A percentile compares a stretch with the other conserved stretches of the same genome.
These are phyloP conservation scores for Aspergillus conjunctus DNA, from an alignment of 495 filamentous ascomycete species.

Conservation along the genomic window DNA sequence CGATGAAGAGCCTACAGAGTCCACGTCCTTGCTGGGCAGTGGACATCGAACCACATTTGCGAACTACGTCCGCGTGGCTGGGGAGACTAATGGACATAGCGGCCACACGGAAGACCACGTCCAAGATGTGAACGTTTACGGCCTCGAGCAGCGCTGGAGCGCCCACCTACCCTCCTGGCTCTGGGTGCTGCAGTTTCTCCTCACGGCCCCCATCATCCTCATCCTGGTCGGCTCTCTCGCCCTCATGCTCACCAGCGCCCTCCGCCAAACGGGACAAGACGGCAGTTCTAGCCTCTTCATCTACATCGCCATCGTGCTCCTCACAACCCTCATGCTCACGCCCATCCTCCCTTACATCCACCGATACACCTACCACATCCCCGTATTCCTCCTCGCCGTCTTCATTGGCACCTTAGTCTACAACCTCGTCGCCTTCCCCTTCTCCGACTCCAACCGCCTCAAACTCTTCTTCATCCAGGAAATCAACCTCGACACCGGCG, in stretches of 20 bases:
- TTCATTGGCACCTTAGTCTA: constrained; percentile 80
- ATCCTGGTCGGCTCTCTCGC: constrained; percentile 73
- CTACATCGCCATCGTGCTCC: constrained; percentile 67
- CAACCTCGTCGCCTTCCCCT: constrained; percentile 87
- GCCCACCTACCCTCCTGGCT: constrained; percentile 74
- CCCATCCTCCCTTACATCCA: constrained; percentile 85
- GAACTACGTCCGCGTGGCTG: constrained; percentile 56
- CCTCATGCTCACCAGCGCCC: constrained; percentile 69
- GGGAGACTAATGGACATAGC: constrained; percentile 34
- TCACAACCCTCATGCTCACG: constrained; percentile 72
- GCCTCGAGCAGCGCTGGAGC: constrained; percentile 86
- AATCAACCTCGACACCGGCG: constrained; percentile 73
- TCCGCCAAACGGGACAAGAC: constrained; percentile 80
- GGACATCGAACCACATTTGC: constrained; percentile 71
- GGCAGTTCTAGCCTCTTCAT: constrained; percentile 65
- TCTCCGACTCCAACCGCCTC: constrained; percentile 73
- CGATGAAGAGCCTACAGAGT: constrained; percentile 68
- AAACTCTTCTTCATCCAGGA: constrained; percentile 87
- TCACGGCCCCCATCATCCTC: constrained; percentile 75
- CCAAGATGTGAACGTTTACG: constrained; percentile 58
- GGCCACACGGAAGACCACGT: constrained; percentile 37
- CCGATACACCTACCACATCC: constrained; percentile 80
- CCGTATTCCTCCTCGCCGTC: constrained; percentile 71
- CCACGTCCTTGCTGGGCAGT: constrained; percentile 73
- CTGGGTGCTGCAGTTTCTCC: constrained; percentile 84